These are phyloP conservation scores for Xylaria cubensis DNA, from an alignment of 495 filamentous ascomycete species.

Conservation along the genomic window DNA sequence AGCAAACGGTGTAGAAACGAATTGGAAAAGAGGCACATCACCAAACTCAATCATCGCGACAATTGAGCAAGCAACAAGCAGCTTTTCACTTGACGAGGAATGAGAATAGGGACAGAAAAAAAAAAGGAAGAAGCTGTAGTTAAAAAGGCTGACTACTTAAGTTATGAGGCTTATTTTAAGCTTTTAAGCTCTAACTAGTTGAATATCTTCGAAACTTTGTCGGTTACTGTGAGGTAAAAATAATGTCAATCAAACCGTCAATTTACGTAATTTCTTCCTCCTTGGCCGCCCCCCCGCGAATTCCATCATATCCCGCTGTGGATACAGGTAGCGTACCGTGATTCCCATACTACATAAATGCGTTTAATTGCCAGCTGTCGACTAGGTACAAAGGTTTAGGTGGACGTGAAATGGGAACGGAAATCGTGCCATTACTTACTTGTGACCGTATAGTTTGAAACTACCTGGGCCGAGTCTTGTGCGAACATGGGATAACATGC, in stretches of 20 bases:
- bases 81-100: background rate
- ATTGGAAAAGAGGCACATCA: background rate
- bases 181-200: too few relatives aligned
- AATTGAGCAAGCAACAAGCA: background rate
- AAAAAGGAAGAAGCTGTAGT: background rate
- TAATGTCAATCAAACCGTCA: background rate
- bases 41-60: background rate
- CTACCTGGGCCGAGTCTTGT: too few relatives aligned
- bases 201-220: background rate
- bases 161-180: background rate
- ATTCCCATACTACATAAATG: background rate
- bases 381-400: too few relatives aligned
- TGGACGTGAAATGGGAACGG: too few relatives aligned
- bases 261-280: background rate
- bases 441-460: too few relatives aligned
- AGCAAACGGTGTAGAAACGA: background rate
- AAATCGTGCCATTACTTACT: too few relatives aligned
- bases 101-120: background rate
- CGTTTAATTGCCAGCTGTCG: too few relatives aligned
- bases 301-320: background rate
- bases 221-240: background rate
- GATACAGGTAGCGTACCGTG: background rate
- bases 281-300: background rate
- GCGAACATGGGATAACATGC: too few relatives aligned
- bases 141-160: background rate